Evolutionary conservation across 306 rosid species (phyloP), one percentile per base, ranked within the genome.

Genomic region (Vigna angularis): DNA sequence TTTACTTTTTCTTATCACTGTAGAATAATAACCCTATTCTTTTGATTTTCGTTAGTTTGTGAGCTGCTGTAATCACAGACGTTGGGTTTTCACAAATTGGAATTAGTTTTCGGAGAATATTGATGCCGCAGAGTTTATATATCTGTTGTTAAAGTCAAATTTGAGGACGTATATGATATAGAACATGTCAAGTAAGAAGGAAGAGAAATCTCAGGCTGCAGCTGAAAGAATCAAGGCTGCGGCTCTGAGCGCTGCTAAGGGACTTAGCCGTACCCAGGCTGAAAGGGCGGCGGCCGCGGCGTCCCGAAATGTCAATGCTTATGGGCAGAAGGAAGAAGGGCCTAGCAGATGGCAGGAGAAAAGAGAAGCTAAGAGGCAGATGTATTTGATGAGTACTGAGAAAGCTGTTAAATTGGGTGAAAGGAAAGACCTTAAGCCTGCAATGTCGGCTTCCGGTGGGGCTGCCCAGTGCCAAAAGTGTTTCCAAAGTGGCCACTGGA

Each of bases 311-410:
- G 99, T 96, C 11, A 96, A 96, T 75, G 99, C 99, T 65, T 96
- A 96, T 82, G 99, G 99, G 79, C 98, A 96, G 90, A 96, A 96
- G 75, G 99, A 96, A 80, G 99, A 96, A 86, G 98, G 99, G n/a
- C 99, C 99, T 51, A 96, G 99, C 88, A 87, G 99, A 91, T 96
- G 99, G 99, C 99, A 96, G 89, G 99, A 96, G 91, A 96, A 96
- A 69, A 87, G 97, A 83, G 99, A 96, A 77, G 98, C 98, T 2
- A 96, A 93, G 90, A 91, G 99, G 82, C 99, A 96, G 78, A 93
- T 96, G 99, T 96, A 96, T 82, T 82, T 96, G 89, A 90, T 88
- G 96, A 96, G 99, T 90, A 96, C 99, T 55, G 99, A 96, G 62
- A 91, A 96, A 79, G 96, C 98, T 66, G 99, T 96, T 52, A 88